phyloP scores from a whole-genome alignment of 805 yeast species.

The Wickerhamiella brachini region DNA sequence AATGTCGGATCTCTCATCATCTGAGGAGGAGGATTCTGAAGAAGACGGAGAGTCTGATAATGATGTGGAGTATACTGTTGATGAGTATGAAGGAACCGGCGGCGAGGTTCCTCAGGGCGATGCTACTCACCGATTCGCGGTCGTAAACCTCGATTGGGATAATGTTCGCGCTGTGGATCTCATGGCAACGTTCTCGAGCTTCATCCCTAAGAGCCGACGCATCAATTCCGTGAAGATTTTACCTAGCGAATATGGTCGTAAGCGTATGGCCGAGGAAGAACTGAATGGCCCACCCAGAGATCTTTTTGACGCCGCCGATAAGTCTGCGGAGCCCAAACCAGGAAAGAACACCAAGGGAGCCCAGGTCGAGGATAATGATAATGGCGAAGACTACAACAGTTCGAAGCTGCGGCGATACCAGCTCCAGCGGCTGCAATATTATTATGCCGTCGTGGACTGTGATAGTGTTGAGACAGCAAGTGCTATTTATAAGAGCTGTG shows the following conservation, averaged over 20 bases:
- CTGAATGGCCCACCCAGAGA: constrained; percentile 86
- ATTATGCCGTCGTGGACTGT: constrained; percentile 81
- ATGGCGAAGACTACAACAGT: constrained; percentile 77
- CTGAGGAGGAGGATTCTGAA: constrained; percentile 12
- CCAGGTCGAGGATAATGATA: constrained; percentile 44
- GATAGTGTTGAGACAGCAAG: constrained; percentile 60
- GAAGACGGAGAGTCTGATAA: constrained; percentile 9
- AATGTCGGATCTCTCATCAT: constrained; percentile 13
- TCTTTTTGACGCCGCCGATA: constrained; percentile 40
- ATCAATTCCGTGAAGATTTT: constrained; percentile 57
- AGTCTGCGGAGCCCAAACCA: constrained; percentile 20
- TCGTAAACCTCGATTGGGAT: constrained; percentile 96
- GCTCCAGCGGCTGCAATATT: constrained; percentile 81
- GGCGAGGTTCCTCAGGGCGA: constrained; percentile 73
- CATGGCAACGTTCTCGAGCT: constrained; percentile 77
- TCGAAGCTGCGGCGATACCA: constrained; percentile 79
- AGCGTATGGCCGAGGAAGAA: constrained; percentile 80
- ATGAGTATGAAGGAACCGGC: constrained; percentile 24
- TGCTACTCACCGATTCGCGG: constrained; percentile 71
- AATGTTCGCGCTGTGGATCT: constrained; percentile 76
- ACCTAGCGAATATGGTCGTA: constrained; percentile 89
- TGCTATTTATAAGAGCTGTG: constrained; percentile 71
- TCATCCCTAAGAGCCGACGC: constrained; percentile 62
- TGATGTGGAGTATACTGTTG: constrained; percentile 14
- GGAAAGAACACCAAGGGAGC: constrained; percentile 17